Base-by-base conservation (phyloP, 768 basidiomycete species). In the Podaxis sp. region DNA sequence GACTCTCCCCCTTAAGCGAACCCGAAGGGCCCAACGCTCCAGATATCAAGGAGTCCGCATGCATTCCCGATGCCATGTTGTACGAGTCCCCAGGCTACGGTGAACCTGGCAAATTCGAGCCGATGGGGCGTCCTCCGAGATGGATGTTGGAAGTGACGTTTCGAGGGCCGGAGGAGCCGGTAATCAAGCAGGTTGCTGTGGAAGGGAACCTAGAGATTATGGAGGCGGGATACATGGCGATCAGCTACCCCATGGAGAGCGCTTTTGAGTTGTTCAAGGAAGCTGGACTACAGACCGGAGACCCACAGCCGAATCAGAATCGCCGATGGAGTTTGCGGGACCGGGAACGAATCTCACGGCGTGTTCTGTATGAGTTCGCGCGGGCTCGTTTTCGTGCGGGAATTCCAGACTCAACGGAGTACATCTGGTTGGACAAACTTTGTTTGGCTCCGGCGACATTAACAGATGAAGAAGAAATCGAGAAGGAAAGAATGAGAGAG, bases 81-180 rank as follows among this genome's bases (percentile, higher is more conserved):
- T 54, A 54, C 33, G 36, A 54, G 25, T 54, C 53, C 33, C 53
- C 53, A 7, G 33, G 53, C 33, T 17, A 33, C 8, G 53, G 38
- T 8, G 9, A 17, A 1, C 12, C 11, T 12, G 38, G 11, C 1
- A 8, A 40, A 12, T 40, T 40, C 3, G 38, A 12, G 11, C 38
- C 38, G 15, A 40, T 37, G 22, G 53, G 53, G 9, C 53, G 22
- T 19, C 25, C 17, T 37, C 53, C 53, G 4, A 54, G 19, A 12
- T 54, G 53, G 53, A 54, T 54, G 33, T 25, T 54, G 3, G 36
- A 54, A 37, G 53, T 54, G 33, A 54, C 53, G 8, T 54, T 54
- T 54, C 33, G 36, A 33, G 53, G 53, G 17, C 4, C n/a, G 1
- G n/a, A 33, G 0, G 36, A 54, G 12, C 53, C n/a, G 6, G 1